Evolutionary conservation across 805 yeast species (phyloP).

Genomic region (Yamadazyma paraphyllophila): DNA sequence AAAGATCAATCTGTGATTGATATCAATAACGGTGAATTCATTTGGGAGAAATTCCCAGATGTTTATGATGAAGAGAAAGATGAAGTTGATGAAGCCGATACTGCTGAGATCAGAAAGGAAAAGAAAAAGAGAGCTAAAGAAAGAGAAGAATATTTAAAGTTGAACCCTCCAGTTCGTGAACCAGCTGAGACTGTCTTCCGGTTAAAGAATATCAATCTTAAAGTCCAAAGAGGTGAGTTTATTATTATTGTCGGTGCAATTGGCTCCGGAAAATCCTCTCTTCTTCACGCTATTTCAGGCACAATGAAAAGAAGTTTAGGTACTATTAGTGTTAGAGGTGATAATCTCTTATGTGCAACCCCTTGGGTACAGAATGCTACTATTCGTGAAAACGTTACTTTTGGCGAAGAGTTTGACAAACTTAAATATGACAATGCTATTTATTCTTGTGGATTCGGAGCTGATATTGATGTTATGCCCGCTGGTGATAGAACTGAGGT

Average conservation of each 20-base stretch:
- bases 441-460: conserved; percentile 26
- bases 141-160: neutral
- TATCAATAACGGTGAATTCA: conserved; percentile 7
- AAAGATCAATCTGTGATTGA: conserved; percentile 10
- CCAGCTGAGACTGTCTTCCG: conserved; percentile 14
- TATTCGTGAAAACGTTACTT: conserved; percentile 29
- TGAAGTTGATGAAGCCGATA: conserved; percentile 1
- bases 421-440: conserved; percentile 22
- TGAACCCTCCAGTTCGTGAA: neutral
- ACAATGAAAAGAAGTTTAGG: conserved; percentile 34
- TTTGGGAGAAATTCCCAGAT: conserved; percentile 11
- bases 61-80: conserved; percentile 14
- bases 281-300: conserved; percentile 37
- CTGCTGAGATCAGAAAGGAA: neutral
- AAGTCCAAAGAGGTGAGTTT: conserved; percentile 29
- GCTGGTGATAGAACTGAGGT: conserved; percentile 35
- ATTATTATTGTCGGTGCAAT: conserved; percentile 34
- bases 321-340: conserved; percentile 23
- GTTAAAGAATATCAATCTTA: conserved; percentile 24
- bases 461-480: conserved; percentile 27
- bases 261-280: conserved; percentile 36
- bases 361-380: conserved; percentile 41
- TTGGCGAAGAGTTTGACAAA: conserved; percentile 24
- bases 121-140: conserved; percentile 1
- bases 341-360: conserved; percentile 25